Percentiles rank a stretch among this genome's conserved stretches.
Conservation (phyloP, 208 protist genomes). For the Histomonas meleagridis region DNA sequence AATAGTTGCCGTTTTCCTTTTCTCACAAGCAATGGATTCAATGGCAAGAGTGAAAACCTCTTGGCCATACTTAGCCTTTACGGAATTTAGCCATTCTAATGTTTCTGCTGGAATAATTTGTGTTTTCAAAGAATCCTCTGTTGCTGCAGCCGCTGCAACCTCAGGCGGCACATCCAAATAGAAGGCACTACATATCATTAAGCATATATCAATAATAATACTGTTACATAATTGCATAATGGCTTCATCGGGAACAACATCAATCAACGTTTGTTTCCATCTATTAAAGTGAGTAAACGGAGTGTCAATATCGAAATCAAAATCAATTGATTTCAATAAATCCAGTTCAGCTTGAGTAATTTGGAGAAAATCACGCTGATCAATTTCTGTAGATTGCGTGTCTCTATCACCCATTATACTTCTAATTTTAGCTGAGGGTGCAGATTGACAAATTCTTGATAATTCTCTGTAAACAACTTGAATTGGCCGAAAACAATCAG, state of each 20-base stretch:
- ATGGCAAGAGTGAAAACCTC: background rate
- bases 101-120: background rate
- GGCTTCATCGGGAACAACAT: background rate
- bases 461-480: background rate
- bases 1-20: background rate
- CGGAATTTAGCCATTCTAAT: background rate
- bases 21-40: background rate
- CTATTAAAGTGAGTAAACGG: background rate
- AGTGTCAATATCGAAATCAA: background rate
- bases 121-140: background rate
- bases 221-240: background rate
- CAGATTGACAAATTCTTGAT: background rate
- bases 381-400: background rate
- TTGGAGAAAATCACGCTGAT: too few species aligned
- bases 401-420: background rate
- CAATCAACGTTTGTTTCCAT: background rate
- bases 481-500: background rate
- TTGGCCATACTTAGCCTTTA: background rate
- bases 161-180: background rate
- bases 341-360: background rate
- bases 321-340: background rate
- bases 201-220: background rate
- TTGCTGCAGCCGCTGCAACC: slow-evolving; percentile 8
- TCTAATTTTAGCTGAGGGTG: background rate
- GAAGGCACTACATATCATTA: background rate